Conservation (phyloP, 345 rosid species). For the Eucalyptus marginata region DNA sequence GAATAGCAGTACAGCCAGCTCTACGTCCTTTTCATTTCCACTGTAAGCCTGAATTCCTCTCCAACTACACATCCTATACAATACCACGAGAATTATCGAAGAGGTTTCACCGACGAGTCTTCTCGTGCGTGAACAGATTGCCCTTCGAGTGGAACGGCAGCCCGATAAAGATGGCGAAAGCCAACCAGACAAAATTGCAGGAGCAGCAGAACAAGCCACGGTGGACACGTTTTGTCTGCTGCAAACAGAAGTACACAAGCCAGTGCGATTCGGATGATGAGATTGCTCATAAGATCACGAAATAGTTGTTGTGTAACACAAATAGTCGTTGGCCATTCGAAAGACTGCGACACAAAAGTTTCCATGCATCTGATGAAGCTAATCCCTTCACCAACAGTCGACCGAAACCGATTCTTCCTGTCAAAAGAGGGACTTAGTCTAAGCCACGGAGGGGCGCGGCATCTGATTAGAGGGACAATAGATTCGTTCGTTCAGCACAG, state of each 20-base stretch:
- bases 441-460: no score
- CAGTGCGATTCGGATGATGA: background rate
- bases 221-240: background rate
- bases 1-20: conserved; percentile 13
- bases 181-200: background rate
- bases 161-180: background rate
- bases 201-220: background rate
- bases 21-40: conserved; percentile 27
- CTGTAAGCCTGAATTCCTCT: conserved; percentile 4
- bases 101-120: background rate
- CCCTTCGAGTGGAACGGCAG: background rate
- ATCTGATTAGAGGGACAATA: background rate
- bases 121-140: background rate
- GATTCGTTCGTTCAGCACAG: background rate
- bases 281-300: background rate
- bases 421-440: background rate
- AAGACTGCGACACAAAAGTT: background rate
- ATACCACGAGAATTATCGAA: background rate
- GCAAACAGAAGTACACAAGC: background rate
- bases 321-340: background rate
- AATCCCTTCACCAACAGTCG: background rate
- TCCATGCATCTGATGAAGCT: background rate
- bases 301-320: background rate
- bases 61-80: background rate
- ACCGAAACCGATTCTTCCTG: background rate